Percentiles rank a stretch among this genome's conserved stretches.
Evolutionary conservation across 169 alveolate genomes (phyloP).

Genomic region (Plasmodium blacklocki): DNA sequence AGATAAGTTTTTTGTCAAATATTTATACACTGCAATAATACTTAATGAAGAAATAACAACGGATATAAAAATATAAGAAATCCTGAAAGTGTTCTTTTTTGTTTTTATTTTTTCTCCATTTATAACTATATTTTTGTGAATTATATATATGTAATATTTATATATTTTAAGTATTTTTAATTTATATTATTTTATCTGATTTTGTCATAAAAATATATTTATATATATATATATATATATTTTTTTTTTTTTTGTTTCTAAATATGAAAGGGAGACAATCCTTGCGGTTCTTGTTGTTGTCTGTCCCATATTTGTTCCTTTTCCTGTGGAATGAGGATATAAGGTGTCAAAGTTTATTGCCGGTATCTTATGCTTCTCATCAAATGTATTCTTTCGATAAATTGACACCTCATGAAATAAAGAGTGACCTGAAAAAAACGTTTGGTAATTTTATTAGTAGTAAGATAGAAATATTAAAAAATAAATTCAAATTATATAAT

Average conservation of each 20-base stretch:
- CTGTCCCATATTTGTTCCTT: conserved; percentile 3
- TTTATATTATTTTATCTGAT: too few relatives aligned
- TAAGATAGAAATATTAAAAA: conserved; percentile 32
- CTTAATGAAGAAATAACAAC: too few relatives aligned
- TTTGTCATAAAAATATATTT: too few relatives aligned
- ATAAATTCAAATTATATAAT: conserved; percentile 8
- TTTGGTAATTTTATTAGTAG: conserved; percentile 51
- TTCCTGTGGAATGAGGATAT: not conserved
- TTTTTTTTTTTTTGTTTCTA: conserved; percentile 1
- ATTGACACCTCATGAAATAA: conserved; percentile 42
- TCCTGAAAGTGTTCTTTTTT: not conserved
- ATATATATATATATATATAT: not conserved
- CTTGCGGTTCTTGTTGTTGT: not conserved
- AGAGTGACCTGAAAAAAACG: conserved; percentile 34
- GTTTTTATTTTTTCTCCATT: not conserved
- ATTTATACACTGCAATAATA: too few relatives aligned
- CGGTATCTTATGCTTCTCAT: conserved; percentile 67
- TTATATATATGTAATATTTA: too few relatives aligned
- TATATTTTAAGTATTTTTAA: too few relatives aligned
- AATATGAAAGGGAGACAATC: too few relatives aligned
- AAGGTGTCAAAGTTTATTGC: conserved; percentile 47
- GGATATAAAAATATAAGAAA: too few relatives aligned
- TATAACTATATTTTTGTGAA: not conserved
- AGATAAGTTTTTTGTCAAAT: too few relatives aligned
- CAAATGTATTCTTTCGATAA: conserved; percentile 48